These are phyloP conservation scores for Pseudoperonospora humuli DNA, from an alignment of 352 stramenopile genomes.

Conservation along the genomic window DNA sequence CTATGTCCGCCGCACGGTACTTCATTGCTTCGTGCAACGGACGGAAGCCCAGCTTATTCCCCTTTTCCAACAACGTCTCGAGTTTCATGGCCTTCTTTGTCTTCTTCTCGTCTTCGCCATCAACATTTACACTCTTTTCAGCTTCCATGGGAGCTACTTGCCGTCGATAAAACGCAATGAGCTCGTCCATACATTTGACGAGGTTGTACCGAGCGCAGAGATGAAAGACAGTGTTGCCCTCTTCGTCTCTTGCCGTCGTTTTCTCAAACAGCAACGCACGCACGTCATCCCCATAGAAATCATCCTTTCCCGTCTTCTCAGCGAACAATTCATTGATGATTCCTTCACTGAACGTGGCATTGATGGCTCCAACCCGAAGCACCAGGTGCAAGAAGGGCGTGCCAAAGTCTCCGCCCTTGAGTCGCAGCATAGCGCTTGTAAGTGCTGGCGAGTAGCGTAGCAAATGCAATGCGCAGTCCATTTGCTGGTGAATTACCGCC, in stretches of 20 bases:
- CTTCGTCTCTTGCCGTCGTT: conserved; percentile 49
- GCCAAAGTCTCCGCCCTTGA: conserved; percentile 53
- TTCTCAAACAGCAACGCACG: conserved; percentile 44
- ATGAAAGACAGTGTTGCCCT: conserved; percentile 75
- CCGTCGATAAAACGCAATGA: conserved; percentile 39
- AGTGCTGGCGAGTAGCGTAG: conserved; percentile 60
- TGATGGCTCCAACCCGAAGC: conserved; percentile 55
- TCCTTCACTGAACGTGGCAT: conserved; percentile 34
- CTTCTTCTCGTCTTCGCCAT: not conserved
- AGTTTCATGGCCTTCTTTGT: conserved; percentile 10
- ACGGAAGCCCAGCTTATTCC: conserved; percentile 58
- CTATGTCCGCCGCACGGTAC: conserved; percentile 30
- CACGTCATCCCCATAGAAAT: conserved; percentile 30
- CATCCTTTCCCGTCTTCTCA: not conserved
- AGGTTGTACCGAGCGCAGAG: conserved; percentile 68
- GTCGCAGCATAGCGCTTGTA: conserved; percentile 51
- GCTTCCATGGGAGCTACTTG: conserved; percentile 15
- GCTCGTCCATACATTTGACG: conserved; percentile 28
- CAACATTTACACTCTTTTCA: conserved; percentile 3
- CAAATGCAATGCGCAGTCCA: conserved; percentile 35
- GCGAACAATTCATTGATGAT: conserved; percentile 36
- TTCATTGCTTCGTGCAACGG: conserved; percentile 67
- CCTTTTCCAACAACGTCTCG: conserved; percentile 37
- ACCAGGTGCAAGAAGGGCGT: conserved; percentile 66
- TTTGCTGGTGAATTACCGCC: conserved; percentile 50